Base-by-base conservation (phyloP, 2,329 filamentous ascomycete genomes). In the Madurella mycetomatis region DNA sequence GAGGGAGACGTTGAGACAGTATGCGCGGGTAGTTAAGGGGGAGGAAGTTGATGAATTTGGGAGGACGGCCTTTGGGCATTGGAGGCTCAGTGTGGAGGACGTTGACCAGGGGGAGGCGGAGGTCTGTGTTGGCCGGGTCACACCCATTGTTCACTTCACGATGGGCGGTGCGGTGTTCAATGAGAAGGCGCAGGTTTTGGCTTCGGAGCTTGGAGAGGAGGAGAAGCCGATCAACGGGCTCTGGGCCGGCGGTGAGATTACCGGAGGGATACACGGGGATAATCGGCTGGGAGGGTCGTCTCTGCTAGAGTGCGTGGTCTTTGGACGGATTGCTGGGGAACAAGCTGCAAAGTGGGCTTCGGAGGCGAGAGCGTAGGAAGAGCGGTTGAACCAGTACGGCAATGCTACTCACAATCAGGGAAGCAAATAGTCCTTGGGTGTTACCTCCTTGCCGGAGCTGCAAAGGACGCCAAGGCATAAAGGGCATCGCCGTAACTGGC, bases 101-200 rank as follows among this genome's bases (percentile, higher is more conserved):
- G 73, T 72, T 0, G 30, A 11, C 41, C 78, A 84, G 0, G 73
- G 79, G 12, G 56, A 60, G 4, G 53, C 52, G 4, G 73, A 80
- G 30, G 71, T 86, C 0, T 84, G 80, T 55, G 66, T 85, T 0
- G 84, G 83, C 0, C 73, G 66, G 1, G 80, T 86, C 1, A 86
- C 84, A 4, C 83, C 83, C 0, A 80, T 86, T 0, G 74, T 82
- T 2, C 83, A 86, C 62, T 86, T 86, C 61, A 86, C 83, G 1
- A 86, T 86, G 83, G 83, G 83, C 4, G 83, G 83, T 0, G 82
- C 78, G 0, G 71, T 78, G 2, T 81, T 86, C 59, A 79, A 82
- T 60, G 70, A 77, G 7, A 70, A 74, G 43, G 74, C 76, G 1
- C 75, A 79, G 57, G 76, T 86, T 0, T 62, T 86, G 12, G 67